A percentile compares a stretch with the other conserved stretches of the same genome.
Evolutionary conservation across 2,329 filamentous ascomycete species (phyloP).

Genomic region (Leptographium wingfieldii): DNA sequence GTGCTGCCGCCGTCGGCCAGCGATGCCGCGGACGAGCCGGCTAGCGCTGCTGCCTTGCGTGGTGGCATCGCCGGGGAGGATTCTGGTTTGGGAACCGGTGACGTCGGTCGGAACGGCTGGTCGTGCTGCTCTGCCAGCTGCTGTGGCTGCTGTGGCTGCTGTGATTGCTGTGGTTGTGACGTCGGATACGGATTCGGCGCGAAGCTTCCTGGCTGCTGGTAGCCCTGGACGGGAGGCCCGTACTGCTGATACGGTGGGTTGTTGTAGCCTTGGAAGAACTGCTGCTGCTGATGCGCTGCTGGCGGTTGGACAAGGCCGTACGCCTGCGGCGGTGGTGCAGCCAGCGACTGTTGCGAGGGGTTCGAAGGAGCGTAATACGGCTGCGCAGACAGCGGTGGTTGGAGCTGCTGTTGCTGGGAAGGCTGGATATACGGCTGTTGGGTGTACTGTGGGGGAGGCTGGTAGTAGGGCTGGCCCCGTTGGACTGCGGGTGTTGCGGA

Average conservation of each 20-base stretch:
- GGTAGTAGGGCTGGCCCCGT: constrained; percentile 11
- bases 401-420: constrained; percentile 6
- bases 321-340: background rate
- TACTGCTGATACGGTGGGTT: constrained; percentile 4
- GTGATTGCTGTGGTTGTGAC: constrained; percentile 12
- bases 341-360: background rate
- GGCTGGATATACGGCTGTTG: constrained; percentile 6
- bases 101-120: background rate
- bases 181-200: background rate
- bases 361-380: background rate
- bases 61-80: constrained; percentile 9
- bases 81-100: background rate
- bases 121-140: constrained; percentile 8
- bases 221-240: background rate
- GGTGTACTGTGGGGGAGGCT: constrained; percentile 6
- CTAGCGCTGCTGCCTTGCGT: background rate
- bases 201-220: constrained; percentile 2
- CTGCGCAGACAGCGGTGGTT: background rate
- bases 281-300: background rate
- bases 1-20: constrained; percentile 5
- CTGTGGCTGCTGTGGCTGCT: constrained; percentile 5
- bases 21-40: background rate
- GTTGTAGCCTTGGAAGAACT: constrained; percentile 2
- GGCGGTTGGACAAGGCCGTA: background rate
- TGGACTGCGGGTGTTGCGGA: too few relatives aligned